These are phyloP conservation scores for Metschnikowia bowlesiae DNA, from an alignment of 805 yeast genomes.

Conservation along the genomic window DNA sequence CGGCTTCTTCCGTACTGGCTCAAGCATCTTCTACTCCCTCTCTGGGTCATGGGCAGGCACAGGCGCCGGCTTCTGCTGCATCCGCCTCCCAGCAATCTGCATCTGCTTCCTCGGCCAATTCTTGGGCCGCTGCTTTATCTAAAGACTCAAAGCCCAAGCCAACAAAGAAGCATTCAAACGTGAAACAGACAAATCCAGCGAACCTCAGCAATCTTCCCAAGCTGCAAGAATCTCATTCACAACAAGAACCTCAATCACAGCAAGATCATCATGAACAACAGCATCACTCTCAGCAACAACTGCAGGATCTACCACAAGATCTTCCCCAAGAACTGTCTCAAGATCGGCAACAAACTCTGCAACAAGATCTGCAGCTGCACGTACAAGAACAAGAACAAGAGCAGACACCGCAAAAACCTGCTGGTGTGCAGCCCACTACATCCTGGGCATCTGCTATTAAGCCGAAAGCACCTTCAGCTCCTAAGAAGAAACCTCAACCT, in stretches of 20 bases:
- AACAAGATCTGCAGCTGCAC: conserved; percentile 48
- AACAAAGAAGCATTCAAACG: conserved; percentile 11
- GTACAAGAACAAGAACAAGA: conserved; percentile 28
- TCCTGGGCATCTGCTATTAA: conserved; percentile 71
- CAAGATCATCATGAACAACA: conserved; percentile 7
- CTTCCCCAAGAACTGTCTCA: conserved; percentile 49
- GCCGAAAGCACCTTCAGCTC: conserved; percentile 39
- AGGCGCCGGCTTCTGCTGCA: conserved; percentile 20
- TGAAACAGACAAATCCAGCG: conserved; percentile 7
- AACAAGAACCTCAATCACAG: not conserved
- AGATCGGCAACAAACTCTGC: conserved; percentile 12
- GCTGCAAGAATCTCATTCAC: conserved; percentile 2
- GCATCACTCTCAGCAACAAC: conserved; percentile 49
- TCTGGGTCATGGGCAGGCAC: conserved; percentile 1
- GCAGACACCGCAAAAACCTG: conserved; percentile 3
- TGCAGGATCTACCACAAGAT: conserved; percentile 15
- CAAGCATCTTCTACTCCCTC: conserved; percentile 10
- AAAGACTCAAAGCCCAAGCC: conserved; percentile 30
- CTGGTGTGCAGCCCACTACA: conserved; percentile 14
- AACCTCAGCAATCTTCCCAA: conserved; percentile 2
- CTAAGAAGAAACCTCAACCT: conserved; percentile 24
- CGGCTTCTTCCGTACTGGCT: conserved; percentile 15
- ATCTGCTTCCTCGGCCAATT: conserved; percentile 20
- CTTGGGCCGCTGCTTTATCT: conserved; percentile 44
- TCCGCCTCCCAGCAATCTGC: conserved; percentile 11